These are phyloP conservation scores for Aspergillus costaricaensis DNA, from an alignment of 2,329 filamentous ascomycete species.

Conservation along the genomic window DNA sequence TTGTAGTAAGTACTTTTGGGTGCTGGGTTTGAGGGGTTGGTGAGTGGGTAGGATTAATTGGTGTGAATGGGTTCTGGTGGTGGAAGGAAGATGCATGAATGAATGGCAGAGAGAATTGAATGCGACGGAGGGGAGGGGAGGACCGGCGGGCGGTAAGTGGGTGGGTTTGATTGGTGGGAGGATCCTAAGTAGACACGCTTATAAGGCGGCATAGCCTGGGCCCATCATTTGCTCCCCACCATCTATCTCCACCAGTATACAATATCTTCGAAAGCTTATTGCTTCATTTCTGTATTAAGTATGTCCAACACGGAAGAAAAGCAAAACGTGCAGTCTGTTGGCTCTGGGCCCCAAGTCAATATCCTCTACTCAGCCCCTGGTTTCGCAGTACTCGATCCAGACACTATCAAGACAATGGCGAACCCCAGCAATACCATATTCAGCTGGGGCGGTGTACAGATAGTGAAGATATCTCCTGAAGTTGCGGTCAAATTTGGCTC, in stretches of 20 bases:
- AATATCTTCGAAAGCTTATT: too few relatives aligned
- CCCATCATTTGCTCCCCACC: too few relatives aligned
- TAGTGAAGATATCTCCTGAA: slow-evolving; percentile 20
- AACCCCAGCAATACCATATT: slow-evolving; percentile 10
- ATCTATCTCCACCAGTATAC: too few relatives aligned
- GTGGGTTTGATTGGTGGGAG: background rate
- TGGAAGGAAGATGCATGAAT: background rate
- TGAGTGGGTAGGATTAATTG: background rate
- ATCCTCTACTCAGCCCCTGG: background rate
- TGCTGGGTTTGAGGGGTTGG: background rate
- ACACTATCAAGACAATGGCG: background rate
- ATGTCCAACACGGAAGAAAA: background rate
- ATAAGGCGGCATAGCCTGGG: background rate
- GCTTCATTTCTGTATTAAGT: background rate
- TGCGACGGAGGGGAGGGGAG: background rate
- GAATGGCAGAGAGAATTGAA: background rate
- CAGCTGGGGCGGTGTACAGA: slow-evolving; percentile 16
- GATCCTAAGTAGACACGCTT: background rate
- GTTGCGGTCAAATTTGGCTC: slow-evolving; percentile 23
- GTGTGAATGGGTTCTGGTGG: background rate
- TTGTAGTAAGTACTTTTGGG: background rate
- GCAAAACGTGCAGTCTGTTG: background rate
- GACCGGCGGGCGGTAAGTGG: background rate
- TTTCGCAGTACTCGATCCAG: background rate
- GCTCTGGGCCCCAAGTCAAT: background rate